A percentile compares a stretch with the other conserved stretches of the same genome.
Evolutionary conservation across 257 asterid species (phyloP).

Genomic region (Lavandula angustifolia): DNA sequence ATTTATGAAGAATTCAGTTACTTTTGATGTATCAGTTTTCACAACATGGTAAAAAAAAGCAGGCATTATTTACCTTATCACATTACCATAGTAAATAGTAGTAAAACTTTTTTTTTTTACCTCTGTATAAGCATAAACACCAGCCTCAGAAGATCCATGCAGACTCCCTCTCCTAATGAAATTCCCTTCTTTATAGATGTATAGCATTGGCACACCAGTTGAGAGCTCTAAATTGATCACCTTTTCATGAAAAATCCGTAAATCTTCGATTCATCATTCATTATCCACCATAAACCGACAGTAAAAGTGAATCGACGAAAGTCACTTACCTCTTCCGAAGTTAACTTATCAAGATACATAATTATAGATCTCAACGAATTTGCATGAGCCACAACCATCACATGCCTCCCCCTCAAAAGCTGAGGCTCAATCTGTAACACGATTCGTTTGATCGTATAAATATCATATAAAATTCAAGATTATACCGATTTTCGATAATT

Average conservation of each 20-base stretch:
- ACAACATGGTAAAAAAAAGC: not conserved
- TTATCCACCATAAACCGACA: constrained; percentile 1
- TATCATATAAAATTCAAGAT: not conserved
- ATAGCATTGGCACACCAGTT: constrained; percentile 95
- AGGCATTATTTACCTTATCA: not conserved
- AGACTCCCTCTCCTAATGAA: constrained; percentile 84
- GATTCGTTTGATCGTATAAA: constrained; percentile 17
- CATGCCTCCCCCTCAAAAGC: constrained; percentile 66
- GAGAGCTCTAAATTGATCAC: constrained; percentile 88
- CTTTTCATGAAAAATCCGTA: constrained; percentile 39
- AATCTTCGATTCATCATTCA: constrained; percentile 10
- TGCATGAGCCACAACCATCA: constrained; percentile 95
- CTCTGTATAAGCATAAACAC: constrained; percentile 90
- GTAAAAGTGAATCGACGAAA: not conserved
- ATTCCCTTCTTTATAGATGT: constrained; percentile 62
- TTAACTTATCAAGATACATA: constrained; percentile 86
- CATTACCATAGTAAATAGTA: no score
- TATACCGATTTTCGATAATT: not conserved
- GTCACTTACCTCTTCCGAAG: constrained; percentile 70
- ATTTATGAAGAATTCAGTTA: not conserved
- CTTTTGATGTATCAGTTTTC: not conserved
- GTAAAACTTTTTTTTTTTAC: constrained; percentile 34
- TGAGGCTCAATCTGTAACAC: constrained; percentile 76
- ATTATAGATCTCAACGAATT: constrained; percentile 90
- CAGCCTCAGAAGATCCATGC: constrained; percentile 69